Percentiles rank a stretch among this genome's conserved stretches.
These are phyloP conservation scores for Lenwebbia sp. DNA, from an alignment of 345 rosid genomes.

Conservation along the genomic window DNA sequence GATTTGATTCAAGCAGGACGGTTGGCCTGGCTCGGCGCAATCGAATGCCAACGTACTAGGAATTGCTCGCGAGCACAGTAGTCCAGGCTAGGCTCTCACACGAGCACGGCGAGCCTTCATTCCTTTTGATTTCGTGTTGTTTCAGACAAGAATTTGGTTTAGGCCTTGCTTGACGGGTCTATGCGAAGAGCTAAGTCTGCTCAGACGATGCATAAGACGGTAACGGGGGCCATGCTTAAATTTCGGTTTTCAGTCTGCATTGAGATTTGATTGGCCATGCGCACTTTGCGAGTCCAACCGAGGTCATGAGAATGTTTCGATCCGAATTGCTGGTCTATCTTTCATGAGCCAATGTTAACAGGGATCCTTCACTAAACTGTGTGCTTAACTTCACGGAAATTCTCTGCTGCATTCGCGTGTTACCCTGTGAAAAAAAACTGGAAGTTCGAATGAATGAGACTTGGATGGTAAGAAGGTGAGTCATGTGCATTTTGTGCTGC, in stretches of 20 bases:
- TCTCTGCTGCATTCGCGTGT: background rate
- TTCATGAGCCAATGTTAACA: background rate
- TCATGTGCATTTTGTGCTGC: constrained; percentile 16
- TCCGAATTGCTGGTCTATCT: background rate
- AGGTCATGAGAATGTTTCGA: background rate
- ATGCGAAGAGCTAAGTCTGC: background rate
- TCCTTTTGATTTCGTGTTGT: no score
- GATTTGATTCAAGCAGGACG: background rate
- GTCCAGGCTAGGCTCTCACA: background rate
- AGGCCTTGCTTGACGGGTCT: background rate
- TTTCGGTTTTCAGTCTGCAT: background rate
- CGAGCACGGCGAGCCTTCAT: no score
- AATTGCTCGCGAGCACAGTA: background rate
- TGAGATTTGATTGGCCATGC: background rate
- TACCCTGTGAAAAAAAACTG: background rate
- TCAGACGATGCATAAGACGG: background rate
- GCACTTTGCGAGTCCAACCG: background rate
- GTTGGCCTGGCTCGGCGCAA: background rate
- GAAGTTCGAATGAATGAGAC: background rate
- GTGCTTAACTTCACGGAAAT: background rate
- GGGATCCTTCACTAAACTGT: background rate
- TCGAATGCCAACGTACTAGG: background rate
- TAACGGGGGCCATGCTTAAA: background rate
- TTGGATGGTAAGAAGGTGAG: constrained; percentile 28
- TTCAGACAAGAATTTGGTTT: background rate